Base-by-base conservation (phyloP, 768 basidiomycete species). In the Pleurotus eryngii region DNA sequence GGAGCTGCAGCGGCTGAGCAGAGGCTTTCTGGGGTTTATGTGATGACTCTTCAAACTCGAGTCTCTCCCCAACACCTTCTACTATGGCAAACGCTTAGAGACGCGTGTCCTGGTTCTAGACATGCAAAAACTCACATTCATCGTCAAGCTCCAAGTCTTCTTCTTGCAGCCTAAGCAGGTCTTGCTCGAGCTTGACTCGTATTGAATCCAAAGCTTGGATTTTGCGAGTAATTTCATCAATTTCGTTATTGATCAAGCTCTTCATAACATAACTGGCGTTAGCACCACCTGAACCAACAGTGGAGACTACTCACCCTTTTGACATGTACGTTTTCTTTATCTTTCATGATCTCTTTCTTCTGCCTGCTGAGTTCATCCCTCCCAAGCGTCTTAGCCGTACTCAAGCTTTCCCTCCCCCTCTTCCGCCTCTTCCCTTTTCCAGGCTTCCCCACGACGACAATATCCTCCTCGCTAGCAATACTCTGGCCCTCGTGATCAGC, bases 131-230 rank as follows among this genome's bases (percentile, higher is more conserved):
- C 92, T 65, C 65, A 95, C 94, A 71, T 74, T 99, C 96, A 59
- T 97, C 96, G 65, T 97, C 93, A n/a, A 99, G 75, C 66, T 98
- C 96, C 20, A 99, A 76, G 60, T 97, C 95, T 63, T 98, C 96
- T 68, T 99, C 96, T 57, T 95, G 91, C 46, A 98, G 69, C 67
- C 84, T 90, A 30, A 98, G 73, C 5, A 99, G 76, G 66, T 92
- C 88, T 43, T 85, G 79, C 66, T 95, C 91, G 22, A 98, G 76
- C 61, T 87, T 88, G 7, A 82, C 78, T 55, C 94, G 79, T 56
- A 98, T 91, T 14, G 74, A 79, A 63, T 95, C 92, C 37, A 98
- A 73, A 4, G 87, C 84, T 50, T 86, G 84, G 49, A 98, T 98
- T 78, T 97, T 98, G 61, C 83, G 80, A 22, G 91, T 87, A 18